These are phyloP conservation scores for Ogataea nitratoaversa DNA, from an alignment of 805 yeast genomes.

Conservation along the genomic window DNA sequence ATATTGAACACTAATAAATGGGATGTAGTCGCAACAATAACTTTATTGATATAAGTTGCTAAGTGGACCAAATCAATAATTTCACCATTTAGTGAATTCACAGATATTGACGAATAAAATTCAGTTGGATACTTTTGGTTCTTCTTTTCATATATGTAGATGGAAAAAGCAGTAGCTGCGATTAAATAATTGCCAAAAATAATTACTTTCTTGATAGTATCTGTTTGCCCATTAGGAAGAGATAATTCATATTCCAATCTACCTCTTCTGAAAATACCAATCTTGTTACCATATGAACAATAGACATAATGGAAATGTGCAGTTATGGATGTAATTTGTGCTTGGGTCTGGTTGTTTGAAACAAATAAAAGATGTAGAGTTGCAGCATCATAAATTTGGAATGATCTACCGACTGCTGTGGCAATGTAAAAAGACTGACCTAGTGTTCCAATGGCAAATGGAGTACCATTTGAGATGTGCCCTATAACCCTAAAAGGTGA, in stretches of 20 bases:
- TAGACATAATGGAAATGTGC: constrained; percentile 83
- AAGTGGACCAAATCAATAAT: constrained; percentile 72
- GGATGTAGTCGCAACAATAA: constrained; percentile 73
- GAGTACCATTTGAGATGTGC: constrained; percentile 79
- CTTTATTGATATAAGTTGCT: constrained; percentile 88
- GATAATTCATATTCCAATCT: constrained; percentile 43
- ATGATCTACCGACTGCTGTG: constrained; percentile 83
- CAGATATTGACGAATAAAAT: constrained; percentile 57
- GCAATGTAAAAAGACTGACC: constrained; percentile 86
- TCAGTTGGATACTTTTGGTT: constrained; percentile 50
- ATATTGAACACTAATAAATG: constrained; percentile 64
- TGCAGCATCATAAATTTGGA: constrained; percentile 91
- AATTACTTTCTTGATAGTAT: constrained; percentile 44
- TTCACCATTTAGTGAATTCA: constrained; percentile 63
- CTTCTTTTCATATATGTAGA: constrained; percentile 31
- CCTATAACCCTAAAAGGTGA: constrained; percentile 88
- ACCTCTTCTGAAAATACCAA: constrained; percentile 85
- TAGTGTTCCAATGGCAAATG: constrained; percentile 83
- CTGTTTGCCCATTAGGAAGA: constrained; percentile 24
- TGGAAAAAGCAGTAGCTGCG: constrained; percentile 40
- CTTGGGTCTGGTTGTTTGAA: constrained; percentile 70
- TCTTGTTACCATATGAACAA: constrained; percentile 65
- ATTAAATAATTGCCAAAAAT: constrained; percentile 79
- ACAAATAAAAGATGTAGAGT: constrained; percentile 82
- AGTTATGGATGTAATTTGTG: constrained; percentile 63